Evolutionary conservation across 805 yeast genomes (phyloP), one percentile per base, ranked within the genome.

Genomic region (Vanderwaltozyma verrucispora): DNA sequence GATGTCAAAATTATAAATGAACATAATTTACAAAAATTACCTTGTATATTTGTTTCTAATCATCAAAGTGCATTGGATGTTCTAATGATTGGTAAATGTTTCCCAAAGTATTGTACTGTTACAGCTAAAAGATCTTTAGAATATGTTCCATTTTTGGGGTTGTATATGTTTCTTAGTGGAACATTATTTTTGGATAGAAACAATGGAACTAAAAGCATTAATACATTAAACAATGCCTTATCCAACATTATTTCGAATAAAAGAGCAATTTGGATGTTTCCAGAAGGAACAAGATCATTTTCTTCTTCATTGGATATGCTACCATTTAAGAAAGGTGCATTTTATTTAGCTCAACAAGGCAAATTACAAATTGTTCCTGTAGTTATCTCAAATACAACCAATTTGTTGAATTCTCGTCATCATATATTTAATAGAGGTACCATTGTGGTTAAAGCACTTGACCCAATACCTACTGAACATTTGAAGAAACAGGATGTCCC

Each of bases 321-420:
- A 33, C 94, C 95, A 1, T 86, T 92, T 65, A 92, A 92, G 62
- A 92, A 92, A 57, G 99, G 99, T 37, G 96, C 97, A 0, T 92
- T 92, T 76, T 96, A 92, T 62, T 71, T 92, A 54, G 99, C 99
- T 6, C 81, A 82, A 44, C 95, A 87, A 62, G 94, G 94, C 5
- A 76, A 75, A 30, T 77, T 89, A 27, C 97, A 97, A 14, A 68
- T 92, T 35, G 75, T 92, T 16, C 98, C 99, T 8, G 67, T 82
- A 35, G 94, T 85, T 11, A 86, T 85, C 8, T 75, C 89, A 23
- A 92, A 92, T 65, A 84, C 94, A 38, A 77, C 94, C 3, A 71
- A 75, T 21, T 56, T 92, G 32, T 72, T 82, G 64, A 73, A 74
- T 52, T 61, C 80, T 35, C 71, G 70, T 44, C 60, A 68, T 28